These are phyloP conservation scores for Colletotrichum viniferum DNA, from an alignment of 2,329 filamentous ascomycete species.

Conservation along the genomic window DNA sequence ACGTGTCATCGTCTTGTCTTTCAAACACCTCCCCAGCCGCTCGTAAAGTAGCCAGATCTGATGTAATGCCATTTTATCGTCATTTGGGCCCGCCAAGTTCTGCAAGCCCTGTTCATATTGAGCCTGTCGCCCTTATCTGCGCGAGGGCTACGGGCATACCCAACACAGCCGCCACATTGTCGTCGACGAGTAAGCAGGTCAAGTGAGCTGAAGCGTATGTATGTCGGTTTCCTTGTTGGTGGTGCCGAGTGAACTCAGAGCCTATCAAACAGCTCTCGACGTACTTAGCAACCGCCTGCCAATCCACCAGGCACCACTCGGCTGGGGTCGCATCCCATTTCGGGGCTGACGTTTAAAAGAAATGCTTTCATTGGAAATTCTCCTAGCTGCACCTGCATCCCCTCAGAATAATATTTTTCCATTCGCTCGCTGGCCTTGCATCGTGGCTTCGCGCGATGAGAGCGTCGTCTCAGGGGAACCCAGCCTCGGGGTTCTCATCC, in stretches of 20 bases:
- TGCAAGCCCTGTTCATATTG: neutral
- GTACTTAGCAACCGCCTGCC: constrained; percentile 2
- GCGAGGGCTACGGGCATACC: neutral
- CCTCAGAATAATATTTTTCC: neutral
- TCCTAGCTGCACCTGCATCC: neutral
- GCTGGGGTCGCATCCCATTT: constrained; percentile 4
- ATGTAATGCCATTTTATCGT: neutral
- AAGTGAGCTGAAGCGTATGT: constrained; percentile 35
- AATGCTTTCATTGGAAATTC: constrained; percentile 7
- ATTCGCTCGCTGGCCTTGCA: constrained; percentile 7
- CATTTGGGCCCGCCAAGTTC: neutral
- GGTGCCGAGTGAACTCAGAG: constrained; percentile 15
- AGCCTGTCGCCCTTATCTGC: neutral
- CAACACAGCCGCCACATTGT: neutral
- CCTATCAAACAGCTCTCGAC: constrained; percentile 19
- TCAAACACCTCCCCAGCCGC: neutral
- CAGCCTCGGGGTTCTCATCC: neutral
- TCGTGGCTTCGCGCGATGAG: neutral
- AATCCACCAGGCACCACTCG: neutral
- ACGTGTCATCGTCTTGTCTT: neutral
- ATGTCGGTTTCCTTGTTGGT: constrained; percentile 24
- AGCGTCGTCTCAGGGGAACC: constrained; percentile 1
- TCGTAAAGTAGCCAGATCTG: neutral
- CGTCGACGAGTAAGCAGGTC: constrained; percentile 19
- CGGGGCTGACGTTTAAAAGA: constrained; percentile 14